Percentiles rank a stretch among this genome's conserved stretches.
phyloP scores from a whole-genome alignment of 2,329 filamentous ascomycete genomes.

The Paracoccidioides brasiliensis region DNA sequence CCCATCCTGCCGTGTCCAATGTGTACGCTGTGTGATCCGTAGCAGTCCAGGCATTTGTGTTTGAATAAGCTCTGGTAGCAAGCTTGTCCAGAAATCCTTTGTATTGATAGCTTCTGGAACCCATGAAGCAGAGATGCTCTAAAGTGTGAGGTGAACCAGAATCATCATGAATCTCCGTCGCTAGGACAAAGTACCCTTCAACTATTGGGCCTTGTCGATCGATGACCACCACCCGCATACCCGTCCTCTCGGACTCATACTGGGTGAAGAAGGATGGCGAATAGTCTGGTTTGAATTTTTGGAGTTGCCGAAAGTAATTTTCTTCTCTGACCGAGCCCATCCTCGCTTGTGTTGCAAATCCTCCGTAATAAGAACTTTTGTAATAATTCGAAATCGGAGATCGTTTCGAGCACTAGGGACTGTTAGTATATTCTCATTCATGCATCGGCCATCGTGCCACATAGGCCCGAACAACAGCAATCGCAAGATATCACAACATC shows the following conservation, averaged over 20 bases:
- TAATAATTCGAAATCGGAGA: neutral
- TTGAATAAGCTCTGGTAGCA: slow-evolving; percentile 81
- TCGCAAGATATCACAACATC: neutral
- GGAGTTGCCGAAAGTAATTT: slow-evolving; percentile 64
- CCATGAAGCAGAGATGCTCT: slow-evolving; percentile 78
- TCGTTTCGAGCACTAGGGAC: neutral
- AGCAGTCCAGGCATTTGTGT: slow-evolving; percentile 93
- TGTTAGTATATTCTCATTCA: neutral
- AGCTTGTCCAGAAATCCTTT: slow-evolving; percentile 93
- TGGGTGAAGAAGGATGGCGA: slow-evolving; percentile 78
- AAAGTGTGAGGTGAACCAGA: slow-evolving; percentile 81
- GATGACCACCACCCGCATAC: slow-evolving; percentile 86
- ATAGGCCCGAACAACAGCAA: neutral
- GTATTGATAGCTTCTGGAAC: slow-evolving; percentile 84
- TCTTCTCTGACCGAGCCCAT: slow-evolving; percentile 44
- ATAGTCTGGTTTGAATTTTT: slow-evolving; percentile 81
- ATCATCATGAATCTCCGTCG: slow-evolving; percentile 95
- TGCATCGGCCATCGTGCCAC: neutral
- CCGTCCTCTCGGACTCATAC: slow-evolving; percentile 89
- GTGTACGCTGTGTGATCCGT: slow-evolving; percentile 96
- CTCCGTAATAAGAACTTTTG: neutral
- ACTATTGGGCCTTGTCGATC: slow-evolving; percentile 91
- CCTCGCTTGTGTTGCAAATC: slow-evolving; percentile 15
- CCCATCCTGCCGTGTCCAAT: slow-evolving; percentile 89
- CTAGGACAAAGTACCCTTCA: slow-evolving; percentile 85